Evolutionary conservation across 495 filamentous ascomycete genomes (phyloP).

Genomic region (Clohesyomyces aquaticus): DNA sequence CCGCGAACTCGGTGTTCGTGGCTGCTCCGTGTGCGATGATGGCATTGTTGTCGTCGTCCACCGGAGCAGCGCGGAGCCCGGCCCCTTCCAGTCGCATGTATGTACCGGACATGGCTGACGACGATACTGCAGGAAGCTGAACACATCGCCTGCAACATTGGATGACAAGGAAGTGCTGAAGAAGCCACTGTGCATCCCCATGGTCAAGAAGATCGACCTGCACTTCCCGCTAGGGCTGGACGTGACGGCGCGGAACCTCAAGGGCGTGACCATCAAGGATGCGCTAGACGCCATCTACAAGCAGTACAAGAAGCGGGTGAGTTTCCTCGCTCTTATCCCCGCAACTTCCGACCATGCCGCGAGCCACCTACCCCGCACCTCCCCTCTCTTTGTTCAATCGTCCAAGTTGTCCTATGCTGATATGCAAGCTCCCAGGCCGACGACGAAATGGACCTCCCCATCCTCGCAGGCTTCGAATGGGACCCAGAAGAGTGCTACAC

Average conservation of each 20-base stretch:
- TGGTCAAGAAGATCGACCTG: slow-evolving; percentile 91
- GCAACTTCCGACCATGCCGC: background rate
- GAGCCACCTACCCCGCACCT: too few species aligned
- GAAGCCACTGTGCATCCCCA: slow-evolving; percentile 75
- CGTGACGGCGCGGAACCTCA: slow-evolving; percentile 84
- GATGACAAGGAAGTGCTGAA: slow-evolving; percentile 83
- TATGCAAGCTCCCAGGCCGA: slow-evolving; percentile 83
- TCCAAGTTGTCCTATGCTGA: too few species aligned
- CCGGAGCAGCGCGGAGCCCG: too few species aligned
- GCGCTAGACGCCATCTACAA: slow-evolving; percentile 92
- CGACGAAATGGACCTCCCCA: slow-evolving; percentile 80
- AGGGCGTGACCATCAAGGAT: slow-evolving; percentile 94
- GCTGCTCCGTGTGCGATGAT: background rate
- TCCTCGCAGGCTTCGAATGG: slow-evolving; percentile 93
- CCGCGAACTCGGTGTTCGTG: slow-evolving; percentile 8
- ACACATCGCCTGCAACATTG: slow-evolving; percentile 74
- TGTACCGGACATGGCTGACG: slow-evolving; percentile 33
- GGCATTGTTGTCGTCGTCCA: background rate
- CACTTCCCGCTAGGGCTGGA: slow-evolving; percentile 85
- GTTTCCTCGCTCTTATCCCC: slow-evolving; percentile 16
- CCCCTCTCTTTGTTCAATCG: too few species aligned
- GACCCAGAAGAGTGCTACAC: slow-evolving; percentile 80
- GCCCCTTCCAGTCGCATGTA: too few species aligned
- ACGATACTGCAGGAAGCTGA: slow-evolving; percentile 71
- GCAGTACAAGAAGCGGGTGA: slow-evolving; percentile 89